These are phyloP conservation scores for Citrullus mucosospermus DNA, from an alignment of 306 rosid species.

Conservation along the genomic window DNA sequence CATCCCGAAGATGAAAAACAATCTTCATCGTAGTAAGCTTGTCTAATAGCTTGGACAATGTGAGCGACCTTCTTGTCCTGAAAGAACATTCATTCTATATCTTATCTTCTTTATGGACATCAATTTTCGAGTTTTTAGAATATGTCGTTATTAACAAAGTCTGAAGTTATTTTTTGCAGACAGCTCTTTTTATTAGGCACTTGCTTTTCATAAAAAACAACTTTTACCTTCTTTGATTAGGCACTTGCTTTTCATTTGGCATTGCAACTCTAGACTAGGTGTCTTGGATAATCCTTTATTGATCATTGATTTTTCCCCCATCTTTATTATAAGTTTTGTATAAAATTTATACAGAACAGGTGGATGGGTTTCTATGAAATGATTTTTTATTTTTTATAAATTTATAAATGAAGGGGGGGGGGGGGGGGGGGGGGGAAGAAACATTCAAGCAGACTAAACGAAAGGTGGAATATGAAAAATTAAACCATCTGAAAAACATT, in stretches of 20 bases:
- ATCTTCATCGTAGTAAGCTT: neutral
- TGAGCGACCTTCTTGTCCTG: neutral
- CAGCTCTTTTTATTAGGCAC: neutral
- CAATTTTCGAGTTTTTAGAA: neutral
- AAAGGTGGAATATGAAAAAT: neutral
- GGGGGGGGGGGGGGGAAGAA: too few species aligned
- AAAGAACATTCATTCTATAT: too few species aligned
- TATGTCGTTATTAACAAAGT: neutral
- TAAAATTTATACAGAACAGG: too few species aligned
- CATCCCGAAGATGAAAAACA: neutral
- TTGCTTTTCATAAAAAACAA: neutral
- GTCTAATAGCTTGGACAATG: neutral
- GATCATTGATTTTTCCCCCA: neutral
- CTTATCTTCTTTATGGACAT: neutral
- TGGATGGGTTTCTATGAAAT: too few species aligned
- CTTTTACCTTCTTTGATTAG: neutral
- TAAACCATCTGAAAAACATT: neutral
- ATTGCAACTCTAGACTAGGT: neutral
- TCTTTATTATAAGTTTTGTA: too few species aligned
- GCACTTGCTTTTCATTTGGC: neutral
- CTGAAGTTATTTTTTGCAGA: neutral
- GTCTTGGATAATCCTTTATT: neutral
- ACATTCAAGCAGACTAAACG: neutral
- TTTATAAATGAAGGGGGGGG: too few species aligned
- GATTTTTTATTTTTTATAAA: too few species aligned